A percentile compares a stretch with the other conserved stretches of the same genome.
Evolutionary conservation across 495 filamentous ascomycete genomes (phyloP).

Genomic region (Cryomyces minteri): DNA sequence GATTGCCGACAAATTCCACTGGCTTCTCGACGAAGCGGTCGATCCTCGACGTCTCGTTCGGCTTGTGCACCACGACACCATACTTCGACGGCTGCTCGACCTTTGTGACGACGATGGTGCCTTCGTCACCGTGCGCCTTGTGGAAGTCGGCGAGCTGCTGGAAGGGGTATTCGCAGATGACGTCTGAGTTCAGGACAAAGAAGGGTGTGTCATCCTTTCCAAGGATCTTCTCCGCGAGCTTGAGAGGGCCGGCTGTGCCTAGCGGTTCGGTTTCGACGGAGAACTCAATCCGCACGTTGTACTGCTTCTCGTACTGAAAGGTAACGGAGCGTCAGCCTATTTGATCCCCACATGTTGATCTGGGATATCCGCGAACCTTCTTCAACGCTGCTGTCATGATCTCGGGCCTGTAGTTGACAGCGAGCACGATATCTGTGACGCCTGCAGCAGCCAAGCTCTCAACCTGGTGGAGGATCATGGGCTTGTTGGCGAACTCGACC

Average conservation of each 20-base stretch:
- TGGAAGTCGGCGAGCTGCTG: constrained; percentile 76
- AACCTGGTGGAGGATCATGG: constrained; percentile 98
- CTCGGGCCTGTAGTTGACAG: constrained; percentile 97
- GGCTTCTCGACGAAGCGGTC: constrained; percentile 99
- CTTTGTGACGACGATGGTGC: constrained; percentile 98
- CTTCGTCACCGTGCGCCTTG: constrained; percentile 80
- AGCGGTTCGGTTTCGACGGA: constrained; percentile 91
- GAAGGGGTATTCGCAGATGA: constrained; percentile 98
- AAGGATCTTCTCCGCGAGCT: constrained; percentile 86
- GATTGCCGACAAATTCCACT: constrained; percentile 97
- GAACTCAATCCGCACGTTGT: constrained; percentile 88
- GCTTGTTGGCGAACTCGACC: constrained; percentile 95
- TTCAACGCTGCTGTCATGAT: constrained; percentile 68
- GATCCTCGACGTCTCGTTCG: constrained; percentile 76
- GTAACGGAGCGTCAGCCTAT: too few relatives aligned
- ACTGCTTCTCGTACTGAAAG: constrained; percentile 67
- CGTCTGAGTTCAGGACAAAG: constrained; percentile 97
- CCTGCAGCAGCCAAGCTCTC: constrained; percentile 88
- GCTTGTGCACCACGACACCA: constrained; percentile 97
- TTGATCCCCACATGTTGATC: too few relatives aligned
- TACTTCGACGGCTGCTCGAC: constrained; percentile 99
- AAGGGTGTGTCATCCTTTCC: constrained; percentile 87
- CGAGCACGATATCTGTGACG: constrained; percentile 93
- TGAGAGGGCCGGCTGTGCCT: constrained; percentile 88
- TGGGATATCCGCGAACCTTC: constrained; percentile 26